These are phyloP conservation scores for Eustoma russellianum DNA, from an alignment of 257 asterid genomes.

Conservation along the genomic window DNA sequence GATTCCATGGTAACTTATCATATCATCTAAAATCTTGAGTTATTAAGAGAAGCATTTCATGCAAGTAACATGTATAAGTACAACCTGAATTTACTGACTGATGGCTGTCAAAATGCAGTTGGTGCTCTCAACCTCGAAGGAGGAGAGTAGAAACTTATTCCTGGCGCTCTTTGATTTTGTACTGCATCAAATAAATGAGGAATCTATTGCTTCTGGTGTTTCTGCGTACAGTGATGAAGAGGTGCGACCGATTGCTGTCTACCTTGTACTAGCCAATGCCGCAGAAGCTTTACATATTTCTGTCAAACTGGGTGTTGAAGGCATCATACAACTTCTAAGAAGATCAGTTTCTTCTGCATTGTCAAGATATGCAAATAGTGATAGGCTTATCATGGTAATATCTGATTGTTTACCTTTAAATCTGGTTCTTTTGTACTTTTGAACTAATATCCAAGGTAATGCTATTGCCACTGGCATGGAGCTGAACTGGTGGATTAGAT, in stretches of 20 bases:
- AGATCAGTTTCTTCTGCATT: constrained; percentile 75
- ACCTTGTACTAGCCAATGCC: constrained; percentile 94
- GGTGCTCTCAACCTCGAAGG: constrained; percentile 83
- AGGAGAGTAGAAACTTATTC: constrained; percentile 81
- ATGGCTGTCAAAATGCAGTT: constrained; percentile 46
- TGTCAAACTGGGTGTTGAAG: constrained; percentile 91
- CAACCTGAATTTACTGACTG: neutral
- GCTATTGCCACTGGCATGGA: too few species aligned
- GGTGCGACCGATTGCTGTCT: constrained; percentile 85
- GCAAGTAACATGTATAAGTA: neutral
- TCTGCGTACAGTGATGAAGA: constrained; percentile 93
- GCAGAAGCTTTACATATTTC: constrained; percentile 93
- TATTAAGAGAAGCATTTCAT: too few species aligned
- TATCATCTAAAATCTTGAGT: too few species aligned
- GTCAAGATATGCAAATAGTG: constrained; percentile 83
- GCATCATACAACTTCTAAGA: constrained; percentile 72
- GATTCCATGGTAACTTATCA: too few species aligned
- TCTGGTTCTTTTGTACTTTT: too few species aligned
- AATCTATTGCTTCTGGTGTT: constrained; percentile 63
- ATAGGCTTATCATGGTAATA: constrained; percentile 73
- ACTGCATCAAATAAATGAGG: constrained; percentile 80
- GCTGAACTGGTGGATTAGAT: too few species aligned
- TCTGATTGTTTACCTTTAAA: constrained; percentile 10
- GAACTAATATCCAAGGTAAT: too few species aligned
- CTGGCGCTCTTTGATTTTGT: constrained; percentile 94